Evolutionary conservation across 495 filamentous ascomycete genomes (phyloP).

Genomic region (Hypoxylon subgilvum): DNA sequence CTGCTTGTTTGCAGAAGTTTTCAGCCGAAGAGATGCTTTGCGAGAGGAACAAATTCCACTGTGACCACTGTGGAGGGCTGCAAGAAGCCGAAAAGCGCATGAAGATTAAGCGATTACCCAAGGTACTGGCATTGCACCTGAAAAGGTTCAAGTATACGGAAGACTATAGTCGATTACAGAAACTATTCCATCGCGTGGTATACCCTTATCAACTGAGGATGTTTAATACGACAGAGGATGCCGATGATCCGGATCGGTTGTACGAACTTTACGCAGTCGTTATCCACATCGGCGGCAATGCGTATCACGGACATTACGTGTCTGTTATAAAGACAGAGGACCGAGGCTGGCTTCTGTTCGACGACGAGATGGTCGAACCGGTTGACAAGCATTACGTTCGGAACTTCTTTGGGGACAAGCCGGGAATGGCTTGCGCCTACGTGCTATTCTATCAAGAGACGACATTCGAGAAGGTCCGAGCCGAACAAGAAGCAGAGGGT

Average conservation of each 20-base stretch:
- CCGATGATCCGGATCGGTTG: constrained; percentile 89
- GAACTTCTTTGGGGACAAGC: constrained; percentile 95
- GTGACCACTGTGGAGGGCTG: constrained; percentile 92
- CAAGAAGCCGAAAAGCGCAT: constrained; percentile 99
- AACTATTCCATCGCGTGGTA: constrained; percentile 94
- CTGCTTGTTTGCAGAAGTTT: constrained; percentile 91
- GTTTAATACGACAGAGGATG: constrained; percentile 98
- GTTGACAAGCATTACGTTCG: constrained; percentile 96
- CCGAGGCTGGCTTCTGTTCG: constrained; percentile 92
- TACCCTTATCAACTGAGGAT: constrained; percentile 95
- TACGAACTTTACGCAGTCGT: constrained; percentile 98
- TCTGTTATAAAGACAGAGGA: constrained; percentile 97
- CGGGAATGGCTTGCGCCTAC: constrained; percentile 91
- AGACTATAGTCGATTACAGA: constrained; percentile 89
- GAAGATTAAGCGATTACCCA: constrained; percentile 96
- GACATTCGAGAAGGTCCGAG: constrained; percentile 83
- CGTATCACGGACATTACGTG: constrained; percentile 97
- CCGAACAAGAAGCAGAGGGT: constrained; percentile 81
- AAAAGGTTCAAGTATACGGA: constrained; percentile 99
- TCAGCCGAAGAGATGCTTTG: constrained; percentile 99
- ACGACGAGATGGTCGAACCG: constrained; percentile 97
- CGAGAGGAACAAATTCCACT: constrained; percentile 98
- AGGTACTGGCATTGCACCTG: constrained; percentile 87
- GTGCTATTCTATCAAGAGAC: constrained; percentile 98
- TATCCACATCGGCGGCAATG: constrained; percentile 98